phyloP scores from a whole-genome alignment of 768 basidiomycete genomes.

The Tubosaeta sp. region DNA sequence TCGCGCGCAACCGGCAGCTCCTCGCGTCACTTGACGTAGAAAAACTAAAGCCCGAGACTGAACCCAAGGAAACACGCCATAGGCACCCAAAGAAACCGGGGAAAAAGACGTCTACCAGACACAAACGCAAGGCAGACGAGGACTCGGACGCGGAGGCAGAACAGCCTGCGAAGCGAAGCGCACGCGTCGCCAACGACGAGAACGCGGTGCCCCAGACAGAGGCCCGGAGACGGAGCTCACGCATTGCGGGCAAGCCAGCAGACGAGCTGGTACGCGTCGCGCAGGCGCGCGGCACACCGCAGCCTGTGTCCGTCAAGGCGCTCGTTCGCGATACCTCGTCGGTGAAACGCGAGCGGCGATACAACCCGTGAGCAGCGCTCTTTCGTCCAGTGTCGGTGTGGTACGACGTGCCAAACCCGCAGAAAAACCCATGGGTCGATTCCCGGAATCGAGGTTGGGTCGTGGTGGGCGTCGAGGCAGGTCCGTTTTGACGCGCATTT shows the following conservation, averaged over 20 bases:
- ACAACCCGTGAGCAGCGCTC: slow-evolving; percentile 28
- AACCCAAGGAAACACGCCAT: slow-evolving; percentile 41
- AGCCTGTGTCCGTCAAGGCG: slow-evolving; percentile 37
- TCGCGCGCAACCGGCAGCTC: slow-evolving; percentile 41
- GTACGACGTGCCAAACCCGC: background rate
- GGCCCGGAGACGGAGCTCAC: slow-evolving; percentile 59
- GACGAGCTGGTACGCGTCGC: slow-evolving; percentile 45
- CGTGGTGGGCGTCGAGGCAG: slow-evolving; percentile 75
- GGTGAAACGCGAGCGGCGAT: slow-evolving; percentile 28
- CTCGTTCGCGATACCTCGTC: slow-evolving; percentile 33
- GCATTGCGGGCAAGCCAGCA: slow-evolving; percentile 54
- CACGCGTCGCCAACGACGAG: slow-evolving; percentile 18
- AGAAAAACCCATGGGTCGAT: slow-evolving; percentile 81
- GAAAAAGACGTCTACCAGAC: slow-evolving; percentile 2
- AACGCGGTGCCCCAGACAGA: slow-evolving; percentile 6
- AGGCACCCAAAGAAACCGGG: slow-evolving; percentile 4
- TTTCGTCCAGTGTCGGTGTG: slow-evolving; percentile 18
- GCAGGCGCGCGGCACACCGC: slow-evolving; percentile 29
- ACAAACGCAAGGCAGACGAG: slow-evolving; percentile 41
- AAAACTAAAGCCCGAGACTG: slow-evolving; percentile 39
- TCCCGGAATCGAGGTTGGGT: slow-evolving; percentile 73
- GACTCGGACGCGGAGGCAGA: slow-evolving; percentile 30
- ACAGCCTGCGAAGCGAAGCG: slow-evolving; percentile 18
- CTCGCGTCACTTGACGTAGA: slow-evolving; percentile 40
- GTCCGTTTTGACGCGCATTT: slow-evolving; percentile 10